Conservation (phyloP, 2,329 filamentous ascomycete genomes). For the Pseudogymnoascus sp. region DNA sequence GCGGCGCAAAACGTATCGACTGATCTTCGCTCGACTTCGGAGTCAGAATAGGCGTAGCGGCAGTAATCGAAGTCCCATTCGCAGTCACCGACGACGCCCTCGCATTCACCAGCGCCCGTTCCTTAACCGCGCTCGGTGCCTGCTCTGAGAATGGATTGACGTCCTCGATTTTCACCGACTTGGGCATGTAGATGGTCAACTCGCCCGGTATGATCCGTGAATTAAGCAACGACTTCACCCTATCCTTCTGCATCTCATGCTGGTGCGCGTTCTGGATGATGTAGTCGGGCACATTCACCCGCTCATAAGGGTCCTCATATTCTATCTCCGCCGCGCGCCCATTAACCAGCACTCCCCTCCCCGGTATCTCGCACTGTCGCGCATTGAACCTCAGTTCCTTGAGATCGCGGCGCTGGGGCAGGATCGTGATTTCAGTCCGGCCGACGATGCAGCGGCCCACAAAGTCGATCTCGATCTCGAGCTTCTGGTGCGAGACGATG, state of each 20-base stretch:
- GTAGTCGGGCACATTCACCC: constrained; percentile 50
- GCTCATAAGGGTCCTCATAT: constrained; percentile 57
- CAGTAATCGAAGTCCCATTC: constrained; percentile 16
- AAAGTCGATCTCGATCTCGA: constrained; percentile 87
- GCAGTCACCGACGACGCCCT: constrained; percentile 5
- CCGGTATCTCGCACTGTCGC: constrained; percentile 52
- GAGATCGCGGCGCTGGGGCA: constrained; percentile 47
- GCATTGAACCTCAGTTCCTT: constrained; percentile 53
- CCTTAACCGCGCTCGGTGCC: constrained; percentile 36
- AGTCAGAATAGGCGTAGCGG: constrained; percentile 22
- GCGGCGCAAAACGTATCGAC: constrained; percentile 43
- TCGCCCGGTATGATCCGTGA: constrained; percentile 42
- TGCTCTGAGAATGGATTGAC: constrained; percentile 45
- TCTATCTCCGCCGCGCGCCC: constrained; percentile 27
- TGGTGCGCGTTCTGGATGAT: constrained; percentile 63
- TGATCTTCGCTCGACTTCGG: constrained; percentile 30
- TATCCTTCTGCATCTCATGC: constrained; percentile 65
- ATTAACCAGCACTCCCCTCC: constrained; percentile 44
- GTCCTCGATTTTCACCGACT: constrained; percentile 53
- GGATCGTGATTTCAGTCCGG: constrained; percentile 70
- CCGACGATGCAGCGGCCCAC: constrained; percentile 65
- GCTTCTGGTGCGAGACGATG: constrained; percentile 70
- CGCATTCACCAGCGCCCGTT: constrained; percentile 34
- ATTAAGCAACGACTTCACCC: constrained; percentile 37
- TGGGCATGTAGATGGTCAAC: constrained; percentile 50